Conservation (phyloP, 202 grass and related monocot genomes). For the Hordeum pubiflorum region DNA sequence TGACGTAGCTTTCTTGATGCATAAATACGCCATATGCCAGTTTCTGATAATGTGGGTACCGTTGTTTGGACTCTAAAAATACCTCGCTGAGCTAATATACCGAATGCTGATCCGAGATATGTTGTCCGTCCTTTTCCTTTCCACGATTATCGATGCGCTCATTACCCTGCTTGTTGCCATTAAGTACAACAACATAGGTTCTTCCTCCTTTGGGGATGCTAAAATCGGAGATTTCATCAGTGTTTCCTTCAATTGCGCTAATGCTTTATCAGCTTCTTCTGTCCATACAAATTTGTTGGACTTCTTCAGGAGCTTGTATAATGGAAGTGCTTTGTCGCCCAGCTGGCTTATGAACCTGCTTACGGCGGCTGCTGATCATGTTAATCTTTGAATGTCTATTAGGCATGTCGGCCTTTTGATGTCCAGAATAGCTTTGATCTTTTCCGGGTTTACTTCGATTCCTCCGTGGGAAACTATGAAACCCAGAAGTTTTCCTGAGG, state of each 20-base stretch:
- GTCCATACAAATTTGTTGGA: neutral
- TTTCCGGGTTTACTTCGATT: too few relatives aligned
- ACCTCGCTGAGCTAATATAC: neutral
- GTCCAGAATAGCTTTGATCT: neutral
- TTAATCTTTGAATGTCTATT: neutral
- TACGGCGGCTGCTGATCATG: neutral
- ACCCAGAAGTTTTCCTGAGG: neutral
- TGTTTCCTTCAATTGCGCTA: neutral
- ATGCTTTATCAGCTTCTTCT: neutral
- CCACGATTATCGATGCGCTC: neutral
- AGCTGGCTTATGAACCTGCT: too few relatives aligned
- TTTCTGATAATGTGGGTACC: neutral
- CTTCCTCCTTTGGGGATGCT: too few relatives aligned
- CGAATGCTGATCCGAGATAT: neutral
- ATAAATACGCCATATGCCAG: neutral
- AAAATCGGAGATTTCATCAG: too few relatives aligned
- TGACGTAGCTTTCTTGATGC: neutral
- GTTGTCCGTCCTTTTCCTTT: neutral
- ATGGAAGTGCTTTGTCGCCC: too few relatives aligned
- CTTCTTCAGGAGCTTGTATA: neutral
- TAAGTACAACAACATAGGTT: neutral
- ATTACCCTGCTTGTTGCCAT: neutral
- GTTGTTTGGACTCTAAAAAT: neutral
- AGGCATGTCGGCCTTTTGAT: neutral
- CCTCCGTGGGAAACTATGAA: neutral